Evolutionary conservation across 768 basidiomycete species (phyloP).

Genomic region (Macrolepiota fuliginosa): DNA sequence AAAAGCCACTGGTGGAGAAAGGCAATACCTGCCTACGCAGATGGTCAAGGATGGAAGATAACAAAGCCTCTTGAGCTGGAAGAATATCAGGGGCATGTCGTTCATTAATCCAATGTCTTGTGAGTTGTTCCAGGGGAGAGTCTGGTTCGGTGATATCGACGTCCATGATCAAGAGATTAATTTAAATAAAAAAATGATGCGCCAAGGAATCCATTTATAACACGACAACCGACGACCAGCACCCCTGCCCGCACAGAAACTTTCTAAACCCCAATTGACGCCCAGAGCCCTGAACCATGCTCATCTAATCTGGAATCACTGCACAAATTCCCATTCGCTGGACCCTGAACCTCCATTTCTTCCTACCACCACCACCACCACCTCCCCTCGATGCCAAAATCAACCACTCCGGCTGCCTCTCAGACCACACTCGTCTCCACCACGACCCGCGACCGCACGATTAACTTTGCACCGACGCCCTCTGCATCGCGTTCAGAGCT

Average conservation of each 20-base stretch:
- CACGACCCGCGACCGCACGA: conserved; percentile 17
- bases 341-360: neutral
- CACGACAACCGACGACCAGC: too few relatives aligned
- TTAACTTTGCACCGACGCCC: conserved; percentile 15
- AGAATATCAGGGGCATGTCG: conserved; percentile 79
- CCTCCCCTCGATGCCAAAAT: neutral
- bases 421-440: neutral
- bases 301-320: neutral
- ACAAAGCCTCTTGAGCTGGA: conserved; percentile 65
- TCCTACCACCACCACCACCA: neutral
- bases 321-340: neutral
- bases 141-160: conserved; percentile 27
- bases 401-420: neutral
- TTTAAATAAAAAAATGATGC: too few relatives aligned
- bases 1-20: neutral
- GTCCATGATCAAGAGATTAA: neutral
- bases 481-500: neutral
- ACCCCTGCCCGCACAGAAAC: too few relatives aligned
- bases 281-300: neutral
- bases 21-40: conserved; percentile 75
- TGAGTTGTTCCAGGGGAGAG: conserved; percentile 66
- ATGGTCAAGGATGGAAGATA: conserved; percentile 69
- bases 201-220: too few relatives aligned
- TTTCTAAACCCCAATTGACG: neutral
- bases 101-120: conserved; percentile 86